These are phyloP conservation scores for Paralagenidium karlingii DNA, from an alignment of 352 stramenopile species.

Conservation along the genomic window DNA sequence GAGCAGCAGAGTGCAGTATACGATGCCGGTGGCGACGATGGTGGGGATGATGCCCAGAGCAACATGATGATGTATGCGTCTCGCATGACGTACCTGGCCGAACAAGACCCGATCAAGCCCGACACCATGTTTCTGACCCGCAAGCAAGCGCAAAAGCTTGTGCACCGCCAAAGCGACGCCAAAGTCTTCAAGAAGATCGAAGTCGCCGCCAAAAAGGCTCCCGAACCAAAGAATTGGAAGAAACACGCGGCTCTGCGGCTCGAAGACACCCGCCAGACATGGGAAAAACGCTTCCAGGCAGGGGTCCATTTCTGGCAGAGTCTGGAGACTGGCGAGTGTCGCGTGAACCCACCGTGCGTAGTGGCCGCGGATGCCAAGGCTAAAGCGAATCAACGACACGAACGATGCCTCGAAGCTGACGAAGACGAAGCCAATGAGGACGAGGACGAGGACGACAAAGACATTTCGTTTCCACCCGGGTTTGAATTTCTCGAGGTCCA, in stretches of 20 bases:
- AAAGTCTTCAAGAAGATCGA: conserved; percentile 36
- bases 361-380: background rate
- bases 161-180: conserved; percentile 20
- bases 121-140: conserved; percentile 63
- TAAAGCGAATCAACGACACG: background rate
- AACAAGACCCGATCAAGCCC: conserved; percentile 24
- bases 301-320: conserved; percentile 72
- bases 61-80: conserved; percentile 63
- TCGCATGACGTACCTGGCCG: conserved; percentile 63
- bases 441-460: conserved; percentile 11
- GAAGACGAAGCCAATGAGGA: conserved; percentile 8
- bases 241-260: conserved; percentile 9
- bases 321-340: conserved; percentile 48
- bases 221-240: conserved; percentile 13
- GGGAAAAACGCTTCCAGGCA: conserved; percentile 46
- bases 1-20: background rate
- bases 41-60: background rate
- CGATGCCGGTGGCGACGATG: no score
- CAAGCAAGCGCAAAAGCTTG: conserved; percentile 62
- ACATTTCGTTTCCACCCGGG: conserved; percentile 34
- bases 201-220: conserved; percentile 5
- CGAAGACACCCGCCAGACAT: conserved; percentile 26
- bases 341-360: conserved; percentile 6
- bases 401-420: background rate
- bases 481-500: conserved; percentile 54